Evolutionary conservation across 1,284 basidiomycete genomes (phyloP), one percentile per base, ranked within the genome.

Genomic region (Anthracocystis panici-leucophaei): DNA sequence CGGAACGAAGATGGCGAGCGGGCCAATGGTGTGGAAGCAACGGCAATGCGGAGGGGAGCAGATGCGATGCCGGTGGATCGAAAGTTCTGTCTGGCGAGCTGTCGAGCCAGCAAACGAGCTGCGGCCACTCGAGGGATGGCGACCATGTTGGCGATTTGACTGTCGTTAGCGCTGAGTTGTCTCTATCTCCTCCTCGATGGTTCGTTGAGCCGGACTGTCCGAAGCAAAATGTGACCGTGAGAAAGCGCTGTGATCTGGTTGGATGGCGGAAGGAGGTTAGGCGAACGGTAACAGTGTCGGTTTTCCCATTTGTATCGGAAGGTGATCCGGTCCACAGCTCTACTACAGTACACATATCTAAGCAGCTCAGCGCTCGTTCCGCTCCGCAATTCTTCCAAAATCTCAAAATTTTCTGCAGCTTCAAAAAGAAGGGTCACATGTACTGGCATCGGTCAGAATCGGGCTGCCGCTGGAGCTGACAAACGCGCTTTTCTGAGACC

Each of bases 61-160:
- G 55, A 46, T n/a, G 57, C 50, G 31, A 50, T 21, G 31, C 53
- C 40, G 8, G 50, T 58, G 50, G 53, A 38, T 49, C 58, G 56
- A 46, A 69, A 11, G 53, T 62, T 68, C 1, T 65, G 62, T n/a
- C 65, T 57, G 41, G 71, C 71, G 2, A 74, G 61, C 65, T 74
- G 71, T 45, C 71, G 71, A 33, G 71, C 71, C 35, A 74, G 46
- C 50, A 62, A 68, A 29, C 71, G 71, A 55, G 71, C 71, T 44
- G 71, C 62, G 14, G 65, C 71, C 31, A 68, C 62, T 56, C 71
- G 53, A 23, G 71, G 59, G 21, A 69, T 55, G 16, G 65, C 71
- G 38, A 65, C 71, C 71, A 74, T 74, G 16, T 6, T 65, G 53
- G 38, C 38, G n/a, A 10, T 1, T 25, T 29, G 7, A n/a, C 14